Evolutionary conservation across 2,329 filamentous ascomycete genomes (phyloP).

Genomic region (Epichloe glyceriae): DNA sequence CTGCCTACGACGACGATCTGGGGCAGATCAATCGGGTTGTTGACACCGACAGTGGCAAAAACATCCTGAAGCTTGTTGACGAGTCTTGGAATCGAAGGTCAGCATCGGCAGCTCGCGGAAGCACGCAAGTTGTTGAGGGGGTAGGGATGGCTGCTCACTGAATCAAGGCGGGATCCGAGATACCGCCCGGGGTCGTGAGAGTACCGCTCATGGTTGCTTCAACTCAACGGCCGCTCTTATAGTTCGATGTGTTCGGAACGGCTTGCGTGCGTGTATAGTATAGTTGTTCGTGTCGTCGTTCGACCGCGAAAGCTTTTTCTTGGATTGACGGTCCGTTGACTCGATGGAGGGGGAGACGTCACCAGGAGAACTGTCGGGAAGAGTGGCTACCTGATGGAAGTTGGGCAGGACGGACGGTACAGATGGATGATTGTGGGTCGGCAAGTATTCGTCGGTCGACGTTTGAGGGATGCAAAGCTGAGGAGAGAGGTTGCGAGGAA

Average conservation of each 20-base stretch:
- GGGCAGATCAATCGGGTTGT: slow-evolving; percentile 97
- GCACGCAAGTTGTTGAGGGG: background rate
- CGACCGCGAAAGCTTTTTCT: background rate
- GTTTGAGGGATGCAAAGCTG: background rate
- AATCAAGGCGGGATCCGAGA: slow-evolving; percentile 54
- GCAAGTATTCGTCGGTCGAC: background rate
- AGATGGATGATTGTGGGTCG: background rate
- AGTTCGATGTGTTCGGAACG: background rate
- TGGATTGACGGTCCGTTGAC: background rate
- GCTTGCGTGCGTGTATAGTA: background rate
- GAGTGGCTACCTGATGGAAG: background rate
- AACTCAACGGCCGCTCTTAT: slow-evolving; percentile 3
- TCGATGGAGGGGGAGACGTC: slow-evolving; percentile 3
- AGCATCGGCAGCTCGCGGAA: slow-evolving; percentile 1
- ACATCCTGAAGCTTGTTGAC: slow-evolving; percentile 99
- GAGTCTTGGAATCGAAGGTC: slow-evolving; percentile 36
- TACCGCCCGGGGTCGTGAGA: slow-evolving; percentile 39
- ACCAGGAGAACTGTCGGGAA: background rate
- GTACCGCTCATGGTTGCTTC: slow-evolving; percentile 20
- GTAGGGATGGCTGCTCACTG: slow-evolving; percentile 30
- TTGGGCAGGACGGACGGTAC: background rate
- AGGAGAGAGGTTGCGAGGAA: background rate
- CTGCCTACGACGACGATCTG: slow-evolving; percentile 98
- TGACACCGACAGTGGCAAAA: slow-evolving; percentile 93
- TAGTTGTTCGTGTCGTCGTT: background rate